Conservation (phyloP, 2,329 filamentous ascomycete species). For the Grosmannia penicillata region DNA sequence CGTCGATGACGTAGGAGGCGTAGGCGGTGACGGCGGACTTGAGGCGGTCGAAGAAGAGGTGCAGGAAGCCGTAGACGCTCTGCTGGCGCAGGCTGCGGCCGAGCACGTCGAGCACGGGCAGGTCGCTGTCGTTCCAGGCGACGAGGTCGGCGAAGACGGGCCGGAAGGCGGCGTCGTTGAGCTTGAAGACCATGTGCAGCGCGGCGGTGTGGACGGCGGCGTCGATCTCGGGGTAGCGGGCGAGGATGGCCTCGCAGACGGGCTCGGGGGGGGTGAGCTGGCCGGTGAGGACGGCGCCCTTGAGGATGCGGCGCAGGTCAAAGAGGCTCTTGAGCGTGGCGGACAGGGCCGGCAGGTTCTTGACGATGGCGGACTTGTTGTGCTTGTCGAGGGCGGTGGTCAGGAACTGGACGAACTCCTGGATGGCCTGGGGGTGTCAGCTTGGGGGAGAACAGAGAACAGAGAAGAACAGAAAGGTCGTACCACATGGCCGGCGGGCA, state of each 20-base stretch:
- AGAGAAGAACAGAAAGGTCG: slow-evolving; percentile 16
- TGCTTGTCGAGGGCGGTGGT: slow-evolving; percentile 61
- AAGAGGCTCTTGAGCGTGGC: slow-evolving; percentile 44
- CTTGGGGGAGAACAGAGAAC: background rate
- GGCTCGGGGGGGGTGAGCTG: too few species aligned
- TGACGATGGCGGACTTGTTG: slow-evolving; percentile 62
- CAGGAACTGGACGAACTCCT: slow-evolving; percentile 56
- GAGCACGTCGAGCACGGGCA: slow-evolving; percentile 45
- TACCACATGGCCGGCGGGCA: slow-evolving; percentile 45
- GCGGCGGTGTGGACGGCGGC: slow-evolving; percentile 51
- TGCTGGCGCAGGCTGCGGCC: slow-evolving; percentile 50
- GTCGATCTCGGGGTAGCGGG: slow-evolving; percentile 45
- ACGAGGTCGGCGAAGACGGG: slow-evolving; percentile 80
- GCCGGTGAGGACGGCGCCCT: too few species aligned
- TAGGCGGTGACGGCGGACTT: slow-evolving; percentile 94
- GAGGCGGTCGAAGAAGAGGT: slow-evolving; percentile 67
- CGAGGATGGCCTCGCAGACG: too few species aligned
- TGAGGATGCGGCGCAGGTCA: slow-evolving; percentile 56
- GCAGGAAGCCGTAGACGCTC: slow-evolving; percentile 69
- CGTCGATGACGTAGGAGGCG: slow-evolving; percentile 69
- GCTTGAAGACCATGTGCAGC: slow-evolving; percentile 87
- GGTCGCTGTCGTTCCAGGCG: slow-evolving; percentile 55
- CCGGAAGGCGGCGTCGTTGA: slow-evolving; percentile 86
- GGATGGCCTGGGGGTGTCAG: slow-evolving; percentile 41
- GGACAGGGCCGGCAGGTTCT: slow-evolving; percentile 57